Conservation (phyloP, 495 filamentous ascomycete genomes). For the Tuber magnatum region DNA sequence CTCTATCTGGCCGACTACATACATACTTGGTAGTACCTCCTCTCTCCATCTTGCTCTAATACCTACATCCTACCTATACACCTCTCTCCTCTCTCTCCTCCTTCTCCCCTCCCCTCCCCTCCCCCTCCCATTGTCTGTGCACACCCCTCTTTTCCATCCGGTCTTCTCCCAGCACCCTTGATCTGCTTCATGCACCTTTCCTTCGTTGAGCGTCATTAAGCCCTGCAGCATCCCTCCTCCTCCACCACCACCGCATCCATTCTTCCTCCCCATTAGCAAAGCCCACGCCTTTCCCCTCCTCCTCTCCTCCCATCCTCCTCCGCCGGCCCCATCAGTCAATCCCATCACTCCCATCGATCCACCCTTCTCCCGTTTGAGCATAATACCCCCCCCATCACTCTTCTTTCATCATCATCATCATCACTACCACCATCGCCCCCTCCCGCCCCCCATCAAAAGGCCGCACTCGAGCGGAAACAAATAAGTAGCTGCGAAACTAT, state of each 20-base stretch:
- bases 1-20: slow-evolving; percentile 4
- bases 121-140: slow-evolving; percentile 27
- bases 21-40: slow-evolving; percentile 9
- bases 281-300: slow-evolving; percentile 32
- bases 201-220: slow-evolving; percentile 39
- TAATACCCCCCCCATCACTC: slow-evolving; percentile 1
- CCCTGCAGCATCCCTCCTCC: slow-evolving; percentile 39
- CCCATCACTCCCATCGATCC: background rate
- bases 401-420: slow-evolving; percentile 2
- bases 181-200: slow-evolving; percentile 39
- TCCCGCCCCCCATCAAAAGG: slow-evolving; percentile 20
- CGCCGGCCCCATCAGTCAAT: slow-evolving; percentile 1
- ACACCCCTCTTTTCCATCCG: slow-evolving; percentile 37
- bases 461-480: slow-evolving; percentile 37
- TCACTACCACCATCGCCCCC: background rate
- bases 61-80: slow-evolving; percentile 25
- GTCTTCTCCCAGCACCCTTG: slow-evolving; percentile 36
- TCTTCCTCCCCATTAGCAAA: slow-evolving; percentile 38
- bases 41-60: slow-evolving; percentile 23
- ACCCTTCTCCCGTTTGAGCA: background rate
- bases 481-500: slow-evolving; percentile 37
- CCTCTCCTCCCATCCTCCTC: background rate
- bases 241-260: slow-evolving; percentile 20
- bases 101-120: slow-evolving; percentile 28
- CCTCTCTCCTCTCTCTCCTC: slow-evolving; percentile 19